Conservation (phyloP, 169 alveolate genomes). For the Plasmodium cynomolgi region DNA sequence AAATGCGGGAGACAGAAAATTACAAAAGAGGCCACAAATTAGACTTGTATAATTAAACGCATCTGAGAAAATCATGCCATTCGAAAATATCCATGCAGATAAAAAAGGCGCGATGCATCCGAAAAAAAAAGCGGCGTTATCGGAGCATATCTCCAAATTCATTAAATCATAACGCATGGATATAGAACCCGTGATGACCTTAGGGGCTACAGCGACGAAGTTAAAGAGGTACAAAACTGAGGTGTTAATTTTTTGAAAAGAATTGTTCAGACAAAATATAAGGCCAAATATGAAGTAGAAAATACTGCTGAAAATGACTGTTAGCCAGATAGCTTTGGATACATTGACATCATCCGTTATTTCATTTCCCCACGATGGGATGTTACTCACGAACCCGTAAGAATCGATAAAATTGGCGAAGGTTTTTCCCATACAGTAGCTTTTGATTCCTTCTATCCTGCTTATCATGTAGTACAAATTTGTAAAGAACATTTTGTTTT, state of each 20-base stretch:
- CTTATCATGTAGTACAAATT: slow-evolving; percentile 26
- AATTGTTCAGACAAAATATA: slow-evolving; percentile 76
- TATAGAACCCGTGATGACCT: slow-evolving; percentile 81
- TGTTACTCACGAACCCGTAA: slow-evolving; percentile 79
- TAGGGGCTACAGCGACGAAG: slow-evolving; percentile 81
- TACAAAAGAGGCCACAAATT: slow-evolving; percentile 80
- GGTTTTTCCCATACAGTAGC: slow-evolving; percentile 68
- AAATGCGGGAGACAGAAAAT: slow-evolving; percentile 81
- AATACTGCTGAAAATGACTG: slow-evolving; percentile 75
- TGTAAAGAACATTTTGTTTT: slow-evolving; percentile 11
- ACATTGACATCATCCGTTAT: slow-evolving; percentile 84
- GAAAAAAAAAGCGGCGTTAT: slow-evolving; percentile 75
- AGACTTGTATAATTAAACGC: slow-evolving; percentile 76
- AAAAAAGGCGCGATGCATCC: slow-evolving; percentile 81
- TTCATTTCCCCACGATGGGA: slow-evolving; percentile 88
- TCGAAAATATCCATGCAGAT: slow-evolving; percentile 81
- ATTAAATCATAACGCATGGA: slow-evolving; percentile 82
- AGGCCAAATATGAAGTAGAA: slow-evolving; percentile 79
- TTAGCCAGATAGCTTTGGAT: slow-evolving; percentile 78
- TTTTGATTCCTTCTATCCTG: slow-evolving; percentile 66
- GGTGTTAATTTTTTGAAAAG: slow-evolving; percentile 69
- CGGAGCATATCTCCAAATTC: slow-evolving; percentile 81
- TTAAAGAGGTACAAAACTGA: slow-evolving; percentile 77
- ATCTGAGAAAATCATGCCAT: slow-evolving; percentile 76
- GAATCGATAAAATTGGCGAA: slow-evolving; percentile 80